Evolutionary conservation across 306 rosid species (phyloP).

Genomic region (Cicer bijugum): DNA sequence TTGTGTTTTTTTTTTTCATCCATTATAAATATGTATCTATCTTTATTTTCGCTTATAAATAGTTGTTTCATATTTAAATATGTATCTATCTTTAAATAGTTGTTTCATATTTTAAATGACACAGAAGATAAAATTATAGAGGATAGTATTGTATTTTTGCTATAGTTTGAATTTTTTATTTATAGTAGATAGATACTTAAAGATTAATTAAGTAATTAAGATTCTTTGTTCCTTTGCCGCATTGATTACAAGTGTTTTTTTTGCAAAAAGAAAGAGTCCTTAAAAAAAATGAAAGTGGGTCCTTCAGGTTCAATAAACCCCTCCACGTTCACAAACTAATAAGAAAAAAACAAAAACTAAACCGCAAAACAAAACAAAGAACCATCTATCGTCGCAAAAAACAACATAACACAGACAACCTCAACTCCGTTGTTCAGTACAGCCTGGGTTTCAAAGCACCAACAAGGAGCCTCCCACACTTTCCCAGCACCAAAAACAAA

Average conservation of each 20-base stretch:
- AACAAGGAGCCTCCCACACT: background rate
- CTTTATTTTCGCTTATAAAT: no score
- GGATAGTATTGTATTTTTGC: no score
- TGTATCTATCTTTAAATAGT: no score
- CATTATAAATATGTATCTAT: no score
- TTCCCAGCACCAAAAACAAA: background rate
- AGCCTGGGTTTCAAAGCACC: background rate
- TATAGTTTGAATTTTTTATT: no score
- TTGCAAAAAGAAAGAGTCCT: no score
- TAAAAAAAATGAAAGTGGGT: background rate
- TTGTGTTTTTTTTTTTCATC: no score
- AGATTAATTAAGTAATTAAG: no score
- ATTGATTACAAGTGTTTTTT: background rate
- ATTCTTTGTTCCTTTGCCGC: background rate
- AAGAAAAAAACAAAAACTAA: background rate
- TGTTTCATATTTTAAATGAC: no score
- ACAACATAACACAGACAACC: background rate
- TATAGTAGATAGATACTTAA: no score
- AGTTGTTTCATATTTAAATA: no score
- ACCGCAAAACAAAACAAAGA: background rate
- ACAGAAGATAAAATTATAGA: no score
- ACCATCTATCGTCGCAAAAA: background rate
- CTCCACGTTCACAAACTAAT: background rate
- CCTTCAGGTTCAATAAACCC: background rate
- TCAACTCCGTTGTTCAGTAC: conserved; percentile 11